A percentile compares a stretch with the other conserved stretches of the same genome.
These are phyloP conservation scores for Obba rivulosa DNA, from an alignment of 768 basidiomycete species.

Conservation along the genomic window DNA sequence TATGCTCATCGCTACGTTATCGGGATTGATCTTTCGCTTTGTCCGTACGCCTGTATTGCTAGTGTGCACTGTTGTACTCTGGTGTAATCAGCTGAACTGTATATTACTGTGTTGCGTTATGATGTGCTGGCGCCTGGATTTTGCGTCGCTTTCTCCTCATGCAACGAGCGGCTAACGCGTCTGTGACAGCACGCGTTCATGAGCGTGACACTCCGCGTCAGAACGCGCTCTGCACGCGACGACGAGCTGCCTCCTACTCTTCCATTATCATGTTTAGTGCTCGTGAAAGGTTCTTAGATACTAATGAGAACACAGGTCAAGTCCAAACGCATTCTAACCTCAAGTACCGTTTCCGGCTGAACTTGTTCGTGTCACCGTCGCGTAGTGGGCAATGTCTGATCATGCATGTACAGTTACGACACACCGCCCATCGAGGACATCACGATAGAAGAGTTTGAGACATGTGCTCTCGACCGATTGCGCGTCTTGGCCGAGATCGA, in stretches of 20 bases:
- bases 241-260: neutral
- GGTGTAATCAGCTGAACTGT: too few species aligned
- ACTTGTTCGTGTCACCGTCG: constrained; percentile 52
- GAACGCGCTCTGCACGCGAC: neutral
- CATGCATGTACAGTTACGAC: constrained; percentile 60
- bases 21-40: too few species aligned
- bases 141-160: too few species aligned
- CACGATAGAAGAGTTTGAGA: constrained; percentile 94
- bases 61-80: too few species aligned
- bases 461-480: constrained; percentile 80
- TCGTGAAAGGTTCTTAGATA: neutral
- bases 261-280: neutral
- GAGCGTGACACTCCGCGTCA: constrained; percentile 9
- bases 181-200: constrained; percentile 11
- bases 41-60: too few species aligned
- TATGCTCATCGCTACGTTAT: too few species aligned
- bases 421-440: constrained; percentile 81
- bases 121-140: too few species aligned
- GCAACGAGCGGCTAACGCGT: too few species aligned
- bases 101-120: too few species aligned
- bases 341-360: constrained; percentile 64
- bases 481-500: constrained; percentile 89
- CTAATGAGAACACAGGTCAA: constrained; percentile 5
- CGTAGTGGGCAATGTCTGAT: constrained; percentile 6
- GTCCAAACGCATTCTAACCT: constrained; percentile 24